These are phyloP conservation scores for Piloderma croceum DNA, from an alignment of 768 basidiomycete genomes.

Conservation along the genomic window DNA sequence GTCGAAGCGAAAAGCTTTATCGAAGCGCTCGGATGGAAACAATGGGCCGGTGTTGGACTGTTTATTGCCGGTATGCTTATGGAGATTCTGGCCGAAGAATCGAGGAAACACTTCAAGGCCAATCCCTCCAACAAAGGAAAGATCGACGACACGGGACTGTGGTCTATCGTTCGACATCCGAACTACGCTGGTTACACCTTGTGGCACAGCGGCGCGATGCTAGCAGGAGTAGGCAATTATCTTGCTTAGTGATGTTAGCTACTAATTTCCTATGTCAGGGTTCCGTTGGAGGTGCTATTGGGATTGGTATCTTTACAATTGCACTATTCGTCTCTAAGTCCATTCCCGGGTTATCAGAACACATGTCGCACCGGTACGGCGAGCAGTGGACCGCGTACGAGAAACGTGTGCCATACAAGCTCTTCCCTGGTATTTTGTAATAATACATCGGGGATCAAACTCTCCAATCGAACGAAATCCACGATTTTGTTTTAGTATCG, in stretches of 20 bases:
- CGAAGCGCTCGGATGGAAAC: too few species aligned
- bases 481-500: too few species aligned
- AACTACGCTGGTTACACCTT: slow-evolving; percentile 22
- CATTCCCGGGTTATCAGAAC: too few species aligned
- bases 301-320: slow-evolving; percentile 3
- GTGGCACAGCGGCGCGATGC: slow-evolving; percentile 19
- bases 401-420: not conserved
- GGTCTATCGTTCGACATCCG: slow-evolving; percentile 19
- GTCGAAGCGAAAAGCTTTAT: too few species aligned
- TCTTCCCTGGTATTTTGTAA: slow-evolving; percentile 2
- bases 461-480: too few species aligned
- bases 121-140: slow-evolving; percentile 15
- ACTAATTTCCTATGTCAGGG: not conserved
- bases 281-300: not conserved
- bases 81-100: slow-evolving; percentile 16
- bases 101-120: slow-evolving; percentile 20
- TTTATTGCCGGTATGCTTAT: slow-evolving; percentile 13
- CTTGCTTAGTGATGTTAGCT: slow-evolving; percentile 1
- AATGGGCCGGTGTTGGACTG: slow-evolving; percentile 12
- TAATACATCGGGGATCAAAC: too few species aligned
- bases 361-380: not conserved
- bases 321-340: not conserved
- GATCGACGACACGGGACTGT: slow-evolving; percentile 1
- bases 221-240: too few species aligned
- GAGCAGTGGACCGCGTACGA: slow-evolving; percentile 3